Conservation (phyloP, 352 stramenopile genomes). For the Hyaloperonospora arabidopsidis region DNA sequence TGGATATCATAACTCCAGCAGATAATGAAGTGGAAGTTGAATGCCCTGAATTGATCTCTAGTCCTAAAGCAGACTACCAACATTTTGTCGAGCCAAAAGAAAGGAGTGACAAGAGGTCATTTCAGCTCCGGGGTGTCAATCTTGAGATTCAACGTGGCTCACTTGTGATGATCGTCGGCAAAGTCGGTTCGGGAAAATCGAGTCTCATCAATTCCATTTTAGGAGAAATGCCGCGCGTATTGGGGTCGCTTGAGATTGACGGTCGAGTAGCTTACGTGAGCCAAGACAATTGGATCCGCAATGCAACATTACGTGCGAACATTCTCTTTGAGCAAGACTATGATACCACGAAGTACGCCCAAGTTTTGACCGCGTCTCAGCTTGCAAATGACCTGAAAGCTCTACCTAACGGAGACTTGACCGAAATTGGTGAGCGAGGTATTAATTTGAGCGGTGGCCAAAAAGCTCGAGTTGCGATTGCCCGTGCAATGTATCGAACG, state of each 20-base stretch:
- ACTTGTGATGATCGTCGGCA: constrained; percentile 49
- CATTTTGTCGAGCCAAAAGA: too few species aligned
- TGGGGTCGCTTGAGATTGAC: constrained; percentile 17
- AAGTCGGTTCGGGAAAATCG: constrained; percentile 46
- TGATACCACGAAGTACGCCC: constrained; percentile 28
- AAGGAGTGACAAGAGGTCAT: too few species aligned
- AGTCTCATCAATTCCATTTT: constrained; percentile 46
- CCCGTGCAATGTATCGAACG: constrained; percentile 85
- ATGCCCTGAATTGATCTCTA: too few species aligned
- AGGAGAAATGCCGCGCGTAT: constrained; percentile 35
- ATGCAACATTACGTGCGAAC: constrained; percentile 85
- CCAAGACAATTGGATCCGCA: constrained; percentile 90
- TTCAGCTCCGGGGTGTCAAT: constrained; percentile 30
- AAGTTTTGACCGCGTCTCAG: constrained; percentile 32
- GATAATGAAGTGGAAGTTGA: too few species aligned
- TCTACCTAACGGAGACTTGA: constrained; percentile 46
- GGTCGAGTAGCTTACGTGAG: constrained; percentile 66
- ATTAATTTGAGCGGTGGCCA: constrained; percentile 58
- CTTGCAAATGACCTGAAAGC: constrained; percentile 34
- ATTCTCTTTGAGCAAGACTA: constrained; percentile 73
- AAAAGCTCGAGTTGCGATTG: constrained; percentile 77
- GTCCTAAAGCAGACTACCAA: background rate
- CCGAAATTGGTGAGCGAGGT: constrained; percentile 51
- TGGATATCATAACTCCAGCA: too few species aligned
- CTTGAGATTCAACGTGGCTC: constrained; percentile 55